A percentile compares a stretch with the other conserved stretches of the same genome.
Conservation (phyloP, 495 filamentous ascomycete genomes). For the Bryoglossum gracile region DNA sequence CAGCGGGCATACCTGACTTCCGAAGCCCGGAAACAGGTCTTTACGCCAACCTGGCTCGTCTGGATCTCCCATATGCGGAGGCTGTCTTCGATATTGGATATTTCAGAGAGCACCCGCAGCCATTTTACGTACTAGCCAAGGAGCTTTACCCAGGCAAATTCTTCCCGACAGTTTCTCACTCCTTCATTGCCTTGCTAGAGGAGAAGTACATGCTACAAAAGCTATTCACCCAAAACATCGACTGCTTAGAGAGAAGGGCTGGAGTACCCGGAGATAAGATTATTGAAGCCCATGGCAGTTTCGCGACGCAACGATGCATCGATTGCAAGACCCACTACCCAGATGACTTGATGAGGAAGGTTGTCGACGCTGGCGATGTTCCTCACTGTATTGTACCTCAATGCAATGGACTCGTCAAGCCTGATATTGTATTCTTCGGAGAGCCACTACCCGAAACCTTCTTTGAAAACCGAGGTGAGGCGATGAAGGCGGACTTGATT, state of each 20-base stretch:
- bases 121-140: conserved; percentile 86
- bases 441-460: conserved; percentile 66
- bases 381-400: conserved; percentile 52
- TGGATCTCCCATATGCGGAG: conserved; percentile 76
- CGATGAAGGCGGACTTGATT: conserved; percentile 63
- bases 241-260: conserved; percentile 83
- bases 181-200: conserved; percentile 68
- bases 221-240: conserved; percentile 96
- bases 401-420: conserved; percentile 84
- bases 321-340: conserved; percentile 72
- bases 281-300: conserved; percentile 92
- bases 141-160: conserved; percentile 92
- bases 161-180: conserved; percentile 76
- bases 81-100: conserved; percentile 79
- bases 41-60: conserved; percentile 74
- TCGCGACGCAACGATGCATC: conserved; percentile 82
- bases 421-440: conserved; percentile 95
- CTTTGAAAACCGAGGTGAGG: conserved; percentile 47
- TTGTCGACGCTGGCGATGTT: conserved; percentile 54
- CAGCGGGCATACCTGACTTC: conserved; percentile 65
- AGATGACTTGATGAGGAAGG: conserved; percentile 60
- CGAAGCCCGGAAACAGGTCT: conserved; percentile 68
- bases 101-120: conserved; percentile 74
- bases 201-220: conserved; percentile 72
- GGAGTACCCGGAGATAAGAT: conserved; percentile 76